Conservation (phyloP, 768 basidiomycete genomes). For the Cyclocybe cylindracea region DNA sequence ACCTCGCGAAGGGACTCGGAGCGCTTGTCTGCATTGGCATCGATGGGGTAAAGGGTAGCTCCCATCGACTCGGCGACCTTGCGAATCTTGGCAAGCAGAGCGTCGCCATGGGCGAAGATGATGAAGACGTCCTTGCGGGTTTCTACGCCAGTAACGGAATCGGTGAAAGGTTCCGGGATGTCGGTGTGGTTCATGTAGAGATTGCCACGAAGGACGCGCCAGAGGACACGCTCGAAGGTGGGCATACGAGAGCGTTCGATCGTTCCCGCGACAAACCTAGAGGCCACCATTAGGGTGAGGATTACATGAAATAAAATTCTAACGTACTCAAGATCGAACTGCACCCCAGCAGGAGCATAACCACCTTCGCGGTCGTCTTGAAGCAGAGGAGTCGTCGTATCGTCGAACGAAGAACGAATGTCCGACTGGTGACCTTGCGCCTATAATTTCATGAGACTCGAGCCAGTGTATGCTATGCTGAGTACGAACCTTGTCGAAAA, state of each 20-base stretch:
- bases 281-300: background rate
- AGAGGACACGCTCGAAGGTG: constrained; percentile 95
- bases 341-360: constrained; percentile 46
- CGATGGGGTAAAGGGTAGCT: constrained; percentile 94
- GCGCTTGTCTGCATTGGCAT: constrained; percentile 91
- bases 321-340: constrained; percentile 88
- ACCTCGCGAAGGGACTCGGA: constrained; percentile 89
- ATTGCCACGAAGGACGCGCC: constrained; percentile 97
- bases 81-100: constrained; percentile 92
- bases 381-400: constrained; percentile 86
- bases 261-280: constrained; percentile 92
- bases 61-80: constrained; percentile 99
- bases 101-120: constrained; percentile 96
- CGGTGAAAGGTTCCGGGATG: constrained; percentile 89
- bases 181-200: constrained; percentile 99
- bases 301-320: background rate
- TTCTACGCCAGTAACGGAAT: constrained; percentile 79
- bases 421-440: constrained; percentile 78
- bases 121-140: constrained; percentile 99
- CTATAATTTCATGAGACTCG: constrained; percentile 36
- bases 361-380: constrained; percentile 85
- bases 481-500: constrained; percentile 78
- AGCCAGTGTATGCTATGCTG: background rate
- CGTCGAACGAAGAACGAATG: constrained; percentile 89
- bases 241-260: constrained; percentile 90